Conservation (phyloP, 345 rosid species). For the Iberis pinnata region DNA sequence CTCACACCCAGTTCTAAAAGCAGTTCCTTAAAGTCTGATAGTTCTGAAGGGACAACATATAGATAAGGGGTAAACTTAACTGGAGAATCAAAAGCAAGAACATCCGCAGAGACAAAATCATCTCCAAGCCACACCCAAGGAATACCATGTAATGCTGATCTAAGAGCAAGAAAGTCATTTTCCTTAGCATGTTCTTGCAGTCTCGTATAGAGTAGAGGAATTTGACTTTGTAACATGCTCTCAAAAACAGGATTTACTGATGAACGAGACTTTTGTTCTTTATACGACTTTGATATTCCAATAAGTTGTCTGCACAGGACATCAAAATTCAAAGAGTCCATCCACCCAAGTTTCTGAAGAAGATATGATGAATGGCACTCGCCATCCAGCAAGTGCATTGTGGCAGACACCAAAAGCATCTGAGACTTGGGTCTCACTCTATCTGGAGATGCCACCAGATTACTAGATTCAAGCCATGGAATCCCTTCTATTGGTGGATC, state of each 20-base stretch:
- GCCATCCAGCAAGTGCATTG: slow-evolving; percentile 68
- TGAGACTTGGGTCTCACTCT: slow-evolving; percentile 79
- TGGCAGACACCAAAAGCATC: slow-evolving; percentile 70
- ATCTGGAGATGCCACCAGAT: slow-evolving; percentile 58
- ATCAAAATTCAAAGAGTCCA: slow-evolving; percentile 44
- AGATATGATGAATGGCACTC: slow-evolving; percentile 55
- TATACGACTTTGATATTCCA: slow-evolving; percentile 63
- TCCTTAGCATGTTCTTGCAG: slow-evolving; percentile 56
- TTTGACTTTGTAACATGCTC: slow-evolving; percentile 54
- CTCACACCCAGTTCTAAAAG: slow-evolving; percentile 76
- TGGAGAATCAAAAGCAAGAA: slow-evolving; percentile 95
- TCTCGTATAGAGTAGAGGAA: slow-evolving; percentile 52
- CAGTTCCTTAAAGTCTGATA: slow-evolving; percentile 67
- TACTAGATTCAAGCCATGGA: slow-evolving; percentile 70
- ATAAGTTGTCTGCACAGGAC: slow-evolving; percentile 56
- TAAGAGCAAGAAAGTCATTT: slow-evolving; percentile 50
- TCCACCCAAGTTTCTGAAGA: slow-evolving; percentile 80
- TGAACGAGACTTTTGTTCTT: slow-evolving; percentile 47
- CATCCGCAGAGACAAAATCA: slow-evolving; percentile 67
- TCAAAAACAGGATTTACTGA: slow-evolving; percentile 41
- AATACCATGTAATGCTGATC: slow-evolving; percentile 58
- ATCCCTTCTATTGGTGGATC: slow-evolving; percentile 68
- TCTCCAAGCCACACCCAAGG: slow-evolving; percentile 96
- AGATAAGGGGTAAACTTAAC: slow-evolving; percentile 88
- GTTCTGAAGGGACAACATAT: slow-evolving; percentile 94